Evolutionary conservation across 768 basidiomycete genomes (phyloP), one percentile per base, ranked within the genome.

Genomic region (Cystofilobasidium capitatum): DNA sequence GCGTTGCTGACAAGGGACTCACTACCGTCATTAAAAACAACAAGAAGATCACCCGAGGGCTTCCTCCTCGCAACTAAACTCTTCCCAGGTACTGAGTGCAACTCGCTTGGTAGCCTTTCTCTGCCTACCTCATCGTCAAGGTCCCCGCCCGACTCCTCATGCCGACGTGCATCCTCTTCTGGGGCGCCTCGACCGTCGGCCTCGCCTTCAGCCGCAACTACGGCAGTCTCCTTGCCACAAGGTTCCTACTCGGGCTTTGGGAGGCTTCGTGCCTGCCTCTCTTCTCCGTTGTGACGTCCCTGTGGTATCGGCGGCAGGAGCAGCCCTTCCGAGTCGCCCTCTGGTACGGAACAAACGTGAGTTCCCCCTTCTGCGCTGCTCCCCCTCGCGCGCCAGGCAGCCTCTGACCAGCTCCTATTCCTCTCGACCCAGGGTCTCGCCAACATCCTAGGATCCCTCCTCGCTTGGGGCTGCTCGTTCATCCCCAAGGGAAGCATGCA

Each of bases 381-480:
- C 14, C 29, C 31, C 9, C 16, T 12, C 33, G 33, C 8, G 6
- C 24, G 10, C 9, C n/a, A n/a, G n/a, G n/a, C n/a, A n/a, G 26
- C 7, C 8, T 29, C 40, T 22, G 5, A 44, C 35, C 33, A 16
- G 39, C 33, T 29, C 24, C 10, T 29, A 26, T 45, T 62, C 35
- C 12, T 40, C 6, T 49, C 70, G 79, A 76, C 78, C 69, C 81
- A 82, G 70, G 80, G 80, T 14, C 74, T 76, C 14, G 79, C 80
- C 10, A 77, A 76, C 6, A 79, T 80, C 71, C 77, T 81, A 44
- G 81, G 81, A 7, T 81, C 81, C 3, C 75, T 82, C 13, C 58
- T 82, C 29, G 72, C 81, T 1, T 82, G 77, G 71, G 79, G 78
- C 24, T 74, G 80, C 0, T 79, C 79, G 4, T 80, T 80, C 69